A percentile compares a stretch with the other conserved stretches of the same genome.
Evolutionary conservation across 805 yeast genomes (phyloP).

Genomic region (Jamesozyma gamospora): DNA sequence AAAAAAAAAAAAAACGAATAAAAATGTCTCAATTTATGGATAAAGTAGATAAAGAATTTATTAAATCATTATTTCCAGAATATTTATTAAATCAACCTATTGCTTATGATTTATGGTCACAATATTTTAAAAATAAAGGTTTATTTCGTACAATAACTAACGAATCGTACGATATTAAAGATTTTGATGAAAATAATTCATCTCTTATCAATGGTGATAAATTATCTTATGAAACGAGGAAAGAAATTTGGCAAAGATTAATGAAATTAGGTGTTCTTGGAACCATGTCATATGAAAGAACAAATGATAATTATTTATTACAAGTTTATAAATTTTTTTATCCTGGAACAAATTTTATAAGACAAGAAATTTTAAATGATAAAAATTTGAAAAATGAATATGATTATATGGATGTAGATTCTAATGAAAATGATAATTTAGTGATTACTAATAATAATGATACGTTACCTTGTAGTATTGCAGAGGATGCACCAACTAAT

Average conservation of each 20-base stretch:
- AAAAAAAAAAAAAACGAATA: neutral
- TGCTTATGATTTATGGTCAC: constrained; percentile 20
- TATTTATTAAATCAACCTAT: constrained; percentile 28
- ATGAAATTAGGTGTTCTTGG: constrained; percentile 27
- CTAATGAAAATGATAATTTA: no score
- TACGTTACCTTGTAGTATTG: neutral
- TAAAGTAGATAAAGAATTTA: constrained; percentile 19
- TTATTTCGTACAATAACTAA: constrained; percentile 9
- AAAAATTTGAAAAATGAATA: neutral
- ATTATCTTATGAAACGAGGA: constrained; percentile 10
- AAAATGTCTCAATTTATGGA: constrained; percentile 18
- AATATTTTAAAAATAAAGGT: constrained; percentile 20
- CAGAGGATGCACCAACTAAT: neutral
- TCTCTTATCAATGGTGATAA: neutral
- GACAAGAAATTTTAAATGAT: constrained; percentile 1
- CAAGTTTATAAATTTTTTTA: constrained; percentile 27
- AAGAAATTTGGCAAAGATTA: constrained; percentile 27
- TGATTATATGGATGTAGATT: neutral
- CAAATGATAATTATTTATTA: constrained; percentile 24
- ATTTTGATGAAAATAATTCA: neutral
- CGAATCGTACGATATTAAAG: neutral
- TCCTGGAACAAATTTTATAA: constrained; percentile 6
- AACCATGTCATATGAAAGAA: constrained; percentile 23
- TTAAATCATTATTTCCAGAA: constrained; percentile 22
- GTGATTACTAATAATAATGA: neutral